These are phyloP conservation scores for Cadophora malorum DNA, from an alignment of 2,329 filamentous ascomycete genomes.

Conservation along the genomic window DNA sequence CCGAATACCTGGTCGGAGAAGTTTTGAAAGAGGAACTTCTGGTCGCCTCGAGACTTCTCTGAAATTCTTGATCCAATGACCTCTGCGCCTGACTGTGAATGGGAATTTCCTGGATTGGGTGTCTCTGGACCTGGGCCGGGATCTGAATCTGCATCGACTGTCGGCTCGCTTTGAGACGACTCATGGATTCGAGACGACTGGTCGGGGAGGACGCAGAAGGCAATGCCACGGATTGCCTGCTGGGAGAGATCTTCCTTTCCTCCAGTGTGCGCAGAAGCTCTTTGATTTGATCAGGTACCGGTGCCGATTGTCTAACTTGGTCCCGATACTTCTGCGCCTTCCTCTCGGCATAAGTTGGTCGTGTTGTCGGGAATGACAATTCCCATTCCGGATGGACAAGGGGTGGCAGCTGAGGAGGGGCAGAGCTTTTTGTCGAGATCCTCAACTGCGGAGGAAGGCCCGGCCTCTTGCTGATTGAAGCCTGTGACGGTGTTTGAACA, in stretches of 20 bases:
- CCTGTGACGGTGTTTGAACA: slow-evolving; percentile 17
- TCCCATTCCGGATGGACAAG: slow-evolving; percentile 15
- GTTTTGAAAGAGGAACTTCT: background rate
- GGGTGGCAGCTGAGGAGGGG: background rate
- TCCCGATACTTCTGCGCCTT: background rate
- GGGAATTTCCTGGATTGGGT: background rate
- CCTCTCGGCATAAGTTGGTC: background rate
- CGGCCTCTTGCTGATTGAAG: background rate
- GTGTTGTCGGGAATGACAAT: slow-evolving; percentile 9
- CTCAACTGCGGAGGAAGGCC: slow-evolving; percentile 10
- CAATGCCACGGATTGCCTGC: background rate
- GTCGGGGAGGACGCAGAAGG: background rate
- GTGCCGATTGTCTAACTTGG: slow-evolving; percentile 14
- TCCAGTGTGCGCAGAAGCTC: slow-evolving; percentile 7
- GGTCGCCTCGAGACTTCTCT: background rate
- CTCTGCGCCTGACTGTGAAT: background rate
- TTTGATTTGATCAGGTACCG: background rate
- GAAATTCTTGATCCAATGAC: slow-evolving; percentile 2
- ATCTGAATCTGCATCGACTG: slow-evolving; percentile 14
- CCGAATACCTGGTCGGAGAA: background rate
- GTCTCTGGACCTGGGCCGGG: background rate
- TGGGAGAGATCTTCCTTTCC: slow-evolving; percentile 3
- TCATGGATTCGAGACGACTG: slow-evolving; percentile 3
- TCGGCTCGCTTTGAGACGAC: background rate
- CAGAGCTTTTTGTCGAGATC: slow-evolving; percentile 10